Conservation (phyloP, 768 basidiomycete species). For the Cantharellus cinnabarinus region DNA sequence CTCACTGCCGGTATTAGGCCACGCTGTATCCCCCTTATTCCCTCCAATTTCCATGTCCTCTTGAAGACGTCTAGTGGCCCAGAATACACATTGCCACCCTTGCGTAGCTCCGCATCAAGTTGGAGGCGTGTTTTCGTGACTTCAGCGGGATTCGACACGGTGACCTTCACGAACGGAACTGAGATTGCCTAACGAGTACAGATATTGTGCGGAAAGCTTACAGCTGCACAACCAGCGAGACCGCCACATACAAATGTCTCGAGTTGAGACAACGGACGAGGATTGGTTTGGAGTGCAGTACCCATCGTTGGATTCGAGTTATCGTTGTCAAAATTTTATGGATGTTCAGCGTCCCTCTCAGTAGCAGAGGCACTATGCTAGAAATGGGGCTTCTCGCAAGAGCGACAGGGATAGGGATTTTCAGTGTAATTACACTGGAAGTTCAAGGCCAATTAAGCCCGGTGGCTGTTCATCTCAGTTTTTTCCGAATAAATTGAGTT, state of each 20-base stretch:
- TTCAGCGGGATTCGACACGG: constrained; percentile 11
- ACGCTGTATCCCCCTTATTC: constrained; percentile 77
- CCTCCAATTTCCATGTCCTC: constrained; percentile 83
- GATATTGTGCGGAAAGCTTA: constrained; percentile 20
- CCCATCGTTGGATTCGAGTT: too few relatives aligned
- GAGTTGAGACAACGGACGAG: constrained; percentile 14
- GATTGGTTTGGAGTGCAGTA: too few relatives aligned
- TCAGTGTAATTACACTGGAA: too few relatives aligned
- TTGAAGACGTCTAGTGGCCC: constrained; percentile 69
- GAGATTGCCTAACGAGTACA: neutral
- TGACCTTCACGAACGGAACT: neutral
- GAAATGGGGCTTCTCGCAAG: too few relatives aligned
- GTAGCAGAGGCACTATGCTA: too few relatives aligned
- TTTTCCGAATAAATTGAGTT: too few relatives aligned
- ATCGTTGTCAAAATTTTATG: too few relatives aligned
- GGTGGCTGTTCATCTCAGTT: too few relatives aligned
- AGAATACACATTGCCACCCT: constrained; percentile 60
- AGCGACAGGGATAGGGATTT: too few relatives aligned
- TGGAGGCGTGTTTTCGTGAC: constrained; percentile 92
- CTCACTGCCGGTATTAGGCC: constrained; percentile 77
- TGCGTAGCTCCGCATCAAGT: constrained; percentile 78
- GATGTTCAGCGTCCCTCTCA: too few relatives aligned
- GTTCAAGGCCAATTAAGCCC: too few relatives aligned
- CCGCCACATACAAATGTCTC: constrained; percentile 84
- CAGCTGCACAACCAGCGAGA: constrained; percentile 78